Evolutionary conservation across 208 protist genomes (phyloP), one percentile per base, ranked within the genome.

Genomic region (Acanthamoeba castellanii): DNA sequence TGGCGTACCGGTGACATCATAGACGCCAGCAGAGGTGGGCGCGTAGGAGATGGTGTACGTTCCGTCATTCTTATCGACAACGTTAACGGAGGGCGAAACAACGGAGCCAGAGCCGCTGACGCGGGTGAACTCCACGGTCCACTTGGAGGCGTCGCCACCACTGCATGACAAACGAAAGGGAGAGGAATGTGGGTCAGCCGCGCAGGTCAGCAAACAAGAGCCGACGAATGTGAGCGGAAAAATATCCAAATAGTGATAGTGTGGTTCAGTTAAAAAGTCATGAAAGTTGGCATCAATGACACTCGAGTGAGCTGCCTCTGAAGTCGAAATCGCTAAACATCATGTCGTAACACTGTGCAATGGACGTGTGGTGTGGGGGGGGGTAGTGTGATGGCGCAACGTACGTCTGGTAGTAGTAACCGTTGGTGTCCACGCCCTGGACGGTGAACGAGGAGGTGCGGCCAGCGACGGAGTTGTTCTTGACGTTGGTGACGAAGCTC

Each of bases 321-420:
- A 61, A 87, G 78, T 87, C 78, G 78, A 87, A 87, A 87, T 87
- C 78, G 14, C 78, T 61, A 59, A 52, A 70, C 78, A 87, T 87
- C 78, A 87, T 87, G n/a, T 50, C 22, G 55, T 22, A 52, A 59
- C 78, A 32, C 18, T 20, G 16, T 11, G 11, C 30, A 18, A 25
- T n/a, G 70, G 30, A 66, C 14, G 59, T 16, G 25, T n/a, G 59
- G 59, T 42, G n/a, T 5, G 30, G 2, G 27, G 9, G n/a, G 1
- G 13, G 14, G 70, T 16, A 78, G n/a, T 9, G n/a, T 45, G 42
- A 34, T 14, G 61, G 61, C 9, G 50, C 14, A 34, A 32, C 78
- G 78, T 59, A 87, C 78, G 78, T 87, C 18, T 14, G 14, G 50
- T 42, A 52, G 45, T 9, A 22, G 78, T 87, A 87, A 20, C 78